Percentiles rank a stretch among this genome's conserved stretches.
These are phyloP conservation scores for Zarea fungicola DNA, from an alignment of 2,329 filamentous ascomycete species.

Conservation along the genomic window DNA sequence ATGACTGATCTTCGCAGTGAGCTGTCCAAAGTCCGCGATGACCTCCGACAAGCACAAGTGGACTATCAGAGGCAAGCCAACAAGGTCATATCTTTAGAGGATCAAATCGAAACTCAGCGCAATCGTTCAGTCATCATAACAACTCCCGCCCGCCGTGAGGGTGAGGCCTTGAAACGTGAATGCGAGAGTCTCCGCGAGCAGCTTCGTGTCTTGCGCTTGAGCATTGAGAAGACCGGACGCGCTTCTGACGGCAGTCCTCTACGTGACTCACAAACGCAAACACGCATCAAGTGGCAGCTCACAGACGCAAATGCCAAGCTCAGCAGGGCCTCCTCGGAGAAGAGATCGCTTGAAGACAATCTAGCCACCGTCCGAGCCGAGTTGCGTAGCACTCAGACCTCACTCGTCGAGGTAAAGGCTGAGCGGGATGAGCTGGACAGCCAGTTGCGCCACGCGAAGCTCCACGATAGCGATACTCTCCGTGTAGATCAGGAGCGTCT, in stretches of 20 bases:
- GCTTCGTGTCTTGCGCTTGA: conserved; percentile 29
- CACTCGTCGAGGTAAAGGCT: conserved; percentile 52
- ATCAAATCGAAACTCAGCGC: conserved; percentile 56
- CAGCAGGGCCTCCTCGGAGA: conserved; percentile 53
- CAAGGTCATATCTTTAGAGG: conserved; percentile 63
- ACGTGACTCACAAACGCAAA: conserved; percentile 38
- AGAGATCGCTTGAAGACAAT: conserved; percentile 58
- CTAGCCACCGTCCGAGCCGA: conserved; percentile 55
- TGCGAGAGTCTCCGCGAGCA: conserved; percentile 30
- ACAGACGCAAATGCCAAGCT: conserved; percentile 55
- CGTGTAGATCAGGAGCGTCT: conserved; percentile 63
- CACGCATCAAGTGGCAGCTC: conserved; percentile 51
- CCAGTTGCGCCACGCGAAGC: conserved; percentile 50
- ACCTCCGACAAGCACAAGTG: conserved; percentile 62
- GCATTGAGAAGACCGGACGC: conserved; percentile 23
- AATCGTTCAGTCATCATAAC: neutral
- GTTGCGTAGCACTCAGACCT: conserved; percentile 52
- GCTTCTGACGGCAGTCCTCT: conserved; percentile 21
- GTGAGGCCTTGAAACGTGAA: conserved; percentile 22
- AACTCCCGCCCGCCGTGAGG: conserved; percentile 19
- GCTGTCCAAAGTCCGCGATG: conserved; percentile 60
- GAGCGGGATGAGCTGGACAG: conserved; percentile 63
- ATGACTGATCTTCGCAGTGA: conserved; percentile 63
- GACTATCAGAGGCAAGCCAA: conserved; percentile 58
- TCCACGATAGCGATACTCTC: conserved; percentile 54